Evolutionary conservation across 192 early-diverging fungal genomes (phyloP).

Genomic region (Haplosporangium gracile): DNA sequence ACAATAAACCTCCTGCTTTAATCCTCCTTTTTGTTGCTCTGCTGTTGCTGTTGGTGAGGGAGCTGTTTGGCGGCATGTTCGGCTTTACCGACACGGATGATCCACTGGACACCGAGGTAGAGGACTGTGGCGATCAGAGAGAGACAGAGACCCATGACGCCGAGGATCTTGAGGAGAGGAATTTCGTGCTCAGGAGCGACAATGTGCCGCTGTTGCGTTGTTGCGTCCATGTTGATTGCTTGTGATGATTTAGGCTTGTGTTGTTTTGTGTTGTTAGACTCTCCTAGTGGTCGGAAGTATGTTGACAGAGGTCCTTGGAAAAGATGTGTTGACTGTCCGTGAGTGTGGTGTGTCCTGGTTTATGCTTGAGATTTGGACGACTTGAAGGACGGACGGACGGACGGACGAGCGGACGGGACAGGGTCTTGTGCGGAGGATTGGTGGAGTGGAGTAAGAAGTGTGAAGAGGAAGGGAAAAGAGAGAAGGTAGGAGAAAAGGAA

Average conservation of each 20-base stretch:
- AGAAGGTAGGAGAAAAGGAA: background rate
- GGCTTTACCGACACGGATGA: constrained; percentile 40
- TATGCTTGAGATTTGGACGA: background rate
- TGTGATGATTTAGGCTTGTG: background rate
- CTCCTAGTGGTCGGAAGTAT: background rate
- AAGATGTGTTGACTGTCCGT: too few species aligned
- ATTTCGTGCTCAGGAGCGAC: constrained; percentile 9
- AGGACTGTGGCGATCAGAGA: constrained; percentile 19
- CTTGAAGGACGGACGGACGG: background rate
- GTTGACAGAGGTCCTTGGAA: background rate
- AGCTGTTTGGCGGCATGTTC: constrained; percentile 37
- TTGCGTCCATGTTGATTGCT: background rate
- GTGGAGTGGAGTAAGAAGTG: background rate
- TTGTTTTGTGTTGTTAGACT: background rate
- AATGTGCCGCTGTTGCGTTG: background rate
- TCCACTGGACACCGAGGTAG: constrained; percentile 30
- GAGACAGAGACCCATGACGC: constrained; percentile 21
- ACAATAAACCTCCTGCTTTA: background rate
- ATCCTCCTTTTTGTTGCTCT: constrained; percentile 11
- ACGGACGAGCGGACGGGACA: background rate
- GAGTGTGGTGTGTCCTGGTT: too few species aligned
- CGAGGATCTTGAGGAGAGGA: constrained; percentile 14
- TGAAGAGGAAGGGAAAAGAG: background rate
- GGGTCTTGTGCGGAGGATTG: too few species aligned
- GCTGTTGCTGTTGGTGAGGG: background rate